phyloP scores from a whole-genome alignment of 805 yeast genomes.

The Torulaspora quercuum region DNA sequence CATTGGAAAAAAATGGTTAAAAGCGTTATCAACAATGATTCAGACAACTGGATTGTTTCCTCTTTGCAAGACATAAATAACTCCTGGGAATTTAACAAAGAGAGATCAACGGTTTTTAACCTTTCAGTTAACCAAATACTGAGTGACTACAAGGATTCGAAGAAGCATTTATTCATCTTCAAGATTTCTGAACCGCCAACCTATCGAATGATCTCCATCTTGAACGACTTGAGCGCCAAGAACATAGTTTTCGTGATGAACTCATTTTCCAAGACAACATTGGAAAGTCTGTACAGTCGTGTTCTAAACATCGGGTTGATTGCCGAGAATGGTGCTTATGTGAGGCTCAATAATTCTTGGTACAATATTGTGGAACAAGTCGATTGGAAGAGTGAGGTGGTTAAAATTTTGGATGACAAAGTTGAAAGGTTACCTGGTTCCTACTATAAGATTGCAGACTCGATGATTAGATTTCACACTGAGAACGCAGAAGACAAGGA shows the following conservation, averaged over 20 bases:
- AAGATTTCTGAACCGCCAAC: slow-evolving; percentile 55
- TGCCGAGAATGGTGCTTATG: slow-evolving; percentile 86
- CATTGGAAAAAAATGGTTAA: slow-evolving; percentile 62
- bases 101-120: slow-evolving; percentile 37
- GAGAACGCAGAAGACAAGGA: slow-evolving; percentile 62
- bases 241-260: slow-evolving; percentile 74
- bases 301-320: slow-evolving; percentile 72
- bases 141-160: slow-evolving; percentile 31
- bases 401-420: slow-evolving; percentile 36
- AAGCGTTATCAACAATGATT: slow-evolving; percentile 63
- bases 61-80: slow-evolving; percentile 53
- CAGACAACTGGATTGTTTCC: slow-evolving; percentile 65
- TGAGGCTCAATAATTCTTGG: slow-evolving; percentile 61
- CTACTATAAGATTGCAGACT: slow-evolving; percentile 65
- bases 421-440: slow-evolving; percentile 81
- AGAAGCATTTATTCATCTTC: slow-evolving; percentile 46
- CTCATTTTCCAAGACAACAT: slow-evolving; percentile 56
- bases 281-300: slow-evolving; percentile 66
- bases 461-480: slow-evolving; percentile 72
- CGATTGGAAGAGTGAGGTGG: slow-evolving; percentile 39
- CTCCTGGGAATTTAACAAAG: slow-evolving; percentile 50
- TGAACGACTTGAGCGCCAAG: slow-evolving; percentile 58
- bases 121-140: slow-evolving; percentile 32
- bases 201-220: slow-evolving; percentile 52
- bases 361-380: slow-evolving; percentile 55